phyloP scores from a whole-genome alignment of 352 stramenopile species.

The Halophytophthora polymorphica region DNA sequence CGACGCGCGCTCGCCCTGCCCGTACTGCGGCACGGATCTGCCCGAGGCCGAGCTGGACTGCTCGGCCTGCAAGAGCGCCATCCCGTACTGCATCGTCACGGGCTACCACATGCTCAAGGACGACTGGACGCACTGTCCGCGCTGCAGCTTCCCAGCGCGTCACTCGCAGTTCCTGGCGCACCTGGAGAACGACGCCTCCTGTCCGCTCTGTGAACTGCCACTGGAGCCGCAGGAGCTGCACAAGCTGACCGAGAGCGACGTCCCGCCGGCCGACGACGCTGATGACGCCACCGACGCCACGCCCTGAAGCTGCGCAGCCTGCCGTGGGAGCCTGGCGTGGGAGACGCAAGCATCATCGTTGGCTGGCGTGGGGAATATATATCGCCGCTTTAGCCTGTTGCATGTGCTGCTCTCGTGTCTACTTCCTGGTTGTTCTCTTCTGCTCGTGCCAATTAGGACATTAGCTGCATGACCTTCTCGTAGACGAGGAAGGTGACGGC shows the following conservation, averaged over 20 bases:
- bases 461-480: slow-evolving; percentile 80
- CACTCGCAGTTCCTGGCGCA: slow-evolving; percentile 87
- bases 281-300: not conserved
- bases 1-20: slow-evolving; percentile 74
- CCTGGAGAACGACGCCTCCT: slow-evolving; percentile 62
- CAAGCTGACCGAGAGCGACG: slow-evolving; percentile 40
- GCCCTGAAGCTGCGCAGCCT: not conserved
- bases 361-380: no score
- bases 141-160: slow-evolving; percentile 86
- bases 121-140: slow-evolving; percentile 90
- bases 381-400: no score
- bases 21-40: slow-evolving; percentile 78
- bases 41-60: slow-evolving; percentile 89
- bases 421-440: no score
- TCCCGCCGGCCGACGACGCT: slow-evolving; percentile 36
- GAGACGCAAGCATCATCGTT: no score
- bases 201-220: slow-evolving; percentile 75
- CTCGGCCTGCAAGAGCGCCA: slow-evolving; percentile 87
- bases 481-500: slow-evolving; percentile 86
- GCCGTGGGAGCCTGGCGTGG: not conserved
- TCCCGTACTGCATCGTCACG: slow-evolving; percentile 93
- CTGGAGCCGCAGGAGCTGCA: slow-evolving; percentile 29
- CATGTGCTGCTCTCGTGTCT: no score
- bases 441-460: slow-evolving; percentile 37
- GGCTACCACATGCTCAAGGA: slow-evolving; percentile 93